Conservation (phyloP, 2,329 filamentous ascomycete genomes). For the Trichoderma afroharzianum region DNA sequence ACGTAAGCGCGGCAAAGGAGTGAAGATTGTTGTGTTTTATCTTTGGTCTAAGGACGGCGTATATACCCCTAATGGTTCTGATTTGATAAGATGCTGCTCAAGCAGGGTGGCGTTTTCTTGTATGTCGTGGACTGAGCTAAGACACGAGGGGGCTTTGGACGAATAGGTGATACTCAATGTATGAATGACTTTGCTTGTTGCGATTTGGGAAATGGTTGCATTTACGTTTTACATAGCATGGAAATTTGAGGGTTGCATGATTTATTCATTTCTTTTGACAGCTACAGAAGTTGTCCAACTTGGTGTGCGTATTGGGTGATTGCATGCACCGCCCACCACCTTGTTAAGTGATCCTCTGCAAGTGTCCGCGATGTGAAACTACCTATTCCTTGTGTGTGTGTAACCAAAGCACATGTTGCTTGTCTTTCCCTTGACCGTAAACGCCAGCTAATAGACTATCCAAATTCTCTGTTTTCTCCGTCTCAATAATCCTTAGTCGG, state of each 20-base stretch:
- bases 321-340: background rate
- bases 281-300: background rate
- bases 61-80: slow-evolving; percentile 2
- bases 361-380: background rate
- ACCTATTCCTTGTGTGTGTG: background rate
- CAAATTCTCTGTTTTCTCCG: background rate
- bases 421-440: background rate
- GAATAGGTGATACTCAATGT: background rate
- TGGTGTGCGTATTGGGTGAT: background rate
- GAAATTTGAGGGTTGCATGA: background rate
- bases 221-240: background rate
- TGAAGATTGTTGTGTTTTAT: slow-evolving; percentile 7
- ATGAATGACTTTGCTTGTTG: slow-evolving; percentile 1
- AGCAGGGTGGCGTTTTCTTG: background rate
- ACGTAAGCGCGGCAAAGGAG: background rate
- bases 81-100: slow-evolving; percentile 4
- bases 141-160: background rate
- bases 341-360: background rate
- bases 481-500: background rate
- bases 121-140: slow-evolving; percentile 1
- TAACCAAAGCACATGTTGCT: background rate
- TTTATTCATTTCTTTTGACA: background rate
- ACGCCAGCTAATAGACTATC: background rate
- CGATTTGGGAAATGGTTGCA: background rate
- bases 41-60: slow-evolving; percentile 6